A percentile compares a stretch with the other conserved stretches of the same genome.
These are phyloP conservation scores for Quercus lobata DNA, from an alignment of 331 rosid species.

Conservation along the genomic window DNA sequence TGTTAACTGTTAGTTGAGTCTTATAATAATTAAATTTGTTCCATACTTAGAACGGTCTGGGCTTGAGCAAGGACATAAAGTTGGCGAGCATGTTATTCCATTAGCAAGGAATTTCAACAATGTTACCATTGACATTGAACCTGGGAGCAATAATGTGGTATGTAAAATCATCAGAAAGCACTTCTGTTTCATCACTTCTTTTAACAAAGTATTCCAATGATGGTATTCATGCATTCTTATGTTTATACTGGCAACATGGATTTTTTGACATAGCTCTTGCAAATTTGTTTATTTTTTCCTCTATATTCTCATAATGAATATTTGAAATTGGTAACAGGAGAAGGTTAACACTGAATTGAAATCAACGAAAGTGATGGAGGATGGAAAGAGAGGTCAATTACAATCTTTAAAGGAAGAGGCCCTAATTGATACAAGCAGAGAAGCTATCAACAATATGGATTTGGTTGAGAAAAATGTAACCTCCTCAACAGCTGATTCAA, in stretches of 20 bases:
- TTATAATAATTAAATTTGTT: not conserved
- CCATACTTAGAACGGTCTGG: constrained; percentile 63
- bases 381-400: constrained; percentile 21
- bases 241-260: not conserved
- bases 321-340: constrained; percentile 11
- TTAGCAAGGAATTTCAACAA: constrained; percentile 80
- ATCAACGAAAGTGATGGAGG: constrained; percentile 17
- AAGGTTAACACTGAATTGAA: constrained; percentile 22
- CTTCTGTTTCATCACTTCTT: not conserved
- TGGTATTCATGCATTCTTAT: not conserved
- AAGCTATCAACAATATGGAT: constrained; percentile 44
- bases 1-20: not conserved
- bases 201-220: not conserved
- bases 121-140: constrained; percentile 41
- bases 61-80: constrained; percentile 77
- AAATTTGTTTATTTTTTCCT: not conserved
- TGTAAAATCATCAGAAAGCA: constrained; percentile 3
- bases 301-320: not conserved
- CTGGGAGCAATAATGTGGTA: constrained; percentile 44
- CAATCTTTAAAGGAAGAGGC: constrained; percentile 29
- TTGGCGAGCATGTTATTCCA: constrained; percentile 89
- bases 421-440: constrained; percentile 34
- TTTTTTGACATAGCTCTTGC: not conserved
- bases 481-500: constrained; percentile 38
- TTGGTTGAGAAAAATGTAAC: constrained; percentile 32